Conservation (phyloP, 768 basidiomycete species). For the Cystofilobasidium macerans region DNA sequence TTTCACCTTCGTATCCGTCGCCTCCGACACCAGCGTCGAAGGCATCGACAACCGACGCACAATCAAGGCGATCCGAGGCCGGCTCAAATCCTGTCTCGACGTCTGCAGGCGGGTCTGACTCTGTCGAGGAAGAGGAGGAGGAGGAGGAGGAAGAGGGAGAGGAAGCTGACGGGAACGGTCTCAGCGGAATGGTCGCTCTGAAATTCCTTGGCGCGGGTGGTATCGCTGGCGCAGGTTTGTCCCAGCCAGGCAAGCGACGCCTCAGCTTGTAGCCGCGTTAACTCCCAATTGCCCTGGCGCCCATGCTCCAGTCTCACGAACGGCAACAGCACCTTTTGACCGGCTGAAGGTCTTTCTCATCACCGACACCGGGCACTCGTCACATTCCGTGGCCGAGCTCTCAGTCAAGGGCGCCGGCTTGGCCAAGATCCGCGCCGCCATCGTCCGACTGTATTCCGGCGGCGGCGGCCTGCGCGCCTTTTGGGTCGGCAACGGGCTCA, state of each 20-base stretch:
- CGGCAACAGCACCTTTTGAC: conserved; percentile 95
- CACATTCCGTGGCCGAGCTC: conserved; percentile 5
- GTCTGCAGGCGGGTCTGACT: too few relatives aligned
- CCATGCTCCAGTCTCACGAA: conserved; percentile 62
- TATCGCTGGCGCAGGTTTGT: conserved; percentile 77
- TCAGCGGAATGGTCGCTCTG: conserved; percentile 62
- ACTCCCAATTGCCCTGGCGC: neutral
- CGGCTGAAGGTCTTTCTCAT: conserved; percentile 93
- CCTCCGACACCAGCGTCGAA: too few relatives aligned
- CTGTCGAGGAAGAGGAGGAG: too few relatives aligned
- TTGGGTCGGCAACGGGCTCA: conserved; percentile 89
- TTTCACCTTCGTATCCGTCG: conserved; percentile 37
- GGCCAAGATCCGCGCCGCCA: conserved; percentile 53
- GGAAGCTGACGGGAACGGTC: conserved; percentile 47
- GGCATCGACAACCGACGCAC: too few relatives aligned
- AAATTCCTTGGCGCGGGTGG: conserved; percentile 90
- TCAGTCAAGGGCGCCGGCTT: conserved; percentile 1
- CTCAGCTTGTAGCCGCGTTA: neutral
- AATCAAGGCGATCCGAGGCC: too few relatives aligned
- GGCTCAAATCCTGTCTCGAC: too few relatives aligned
- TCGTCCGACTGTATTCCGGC: conserved; percentile 72
- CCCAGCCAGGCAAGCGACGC: neutral
- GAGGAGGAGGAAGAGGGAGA: conserved; percentile 40
- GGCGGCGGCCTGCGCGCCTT: conserved; percentile 73
- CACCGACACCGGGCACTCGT: conserved; percentile 41